A percentile compares a stretch with the other conserved stretches of the same genome.
Evolutionary conservation across 208 protist species (phyloP).

Genomic region (Phytomonas serpens): DNA sequence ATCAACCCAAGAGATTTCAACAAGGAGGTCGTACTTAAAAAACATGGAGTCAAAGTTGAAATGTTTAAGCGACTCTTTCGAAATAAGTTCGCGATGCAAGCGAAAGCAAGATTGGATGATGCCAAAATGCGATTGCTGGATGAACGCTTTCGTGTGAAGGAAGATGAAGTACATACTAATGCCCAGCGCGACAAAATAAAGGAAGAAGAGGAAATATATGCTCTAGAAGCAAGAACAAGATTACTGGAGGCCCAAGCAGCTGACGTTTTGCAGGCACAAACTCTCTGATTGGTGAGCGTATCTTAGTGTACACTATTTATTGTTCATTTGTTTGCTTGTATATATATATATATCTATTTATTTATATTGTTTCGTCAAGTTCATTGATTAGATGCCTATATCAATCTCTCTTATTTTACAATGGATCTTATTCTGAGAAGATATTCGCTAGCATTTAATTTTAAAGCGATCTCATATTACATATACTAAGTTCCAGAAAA

Average conservation of each 20-base stretch:
- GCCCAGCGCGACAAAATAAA: constrained; percentile 20
- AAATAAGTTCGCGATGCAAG: constrained; percentile 71
- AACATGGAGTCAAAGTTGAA: constrained; percentile 52
- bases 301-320: not conserved
- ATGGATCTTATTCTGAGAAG: not conserved
- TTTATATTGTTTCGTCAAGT: not conserved
- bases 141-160: constrained; percentile 44
- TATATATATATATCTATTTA: not conserved
- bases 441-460: not conserved
- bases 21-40: constrained; percentile 32
- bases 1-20: constrained; percentile 36
- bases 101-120: constrained; percentile 62
- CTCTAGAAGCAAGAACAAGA: constrained; percentile 51
- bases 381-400: not conserved
- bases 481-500: constrained; percentile 13
- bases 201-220: constrained; percentile 35
- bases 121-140: constrained; percentile 73
- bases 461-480: not conserved
- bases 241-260: constrained; percentile 57
- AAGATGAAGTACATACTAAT: constrained; percentile 31
- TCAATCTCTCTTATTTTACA: not conserved
- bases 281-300: not conserved
- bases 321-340: not conserved
- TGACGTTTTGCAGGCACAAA: constrained; percentile 3
- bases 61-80: constrained; percentile 63